Base-by-base conservation (phyloP, 177 flowering plant species). In the Vitis hybrid region DNA sequence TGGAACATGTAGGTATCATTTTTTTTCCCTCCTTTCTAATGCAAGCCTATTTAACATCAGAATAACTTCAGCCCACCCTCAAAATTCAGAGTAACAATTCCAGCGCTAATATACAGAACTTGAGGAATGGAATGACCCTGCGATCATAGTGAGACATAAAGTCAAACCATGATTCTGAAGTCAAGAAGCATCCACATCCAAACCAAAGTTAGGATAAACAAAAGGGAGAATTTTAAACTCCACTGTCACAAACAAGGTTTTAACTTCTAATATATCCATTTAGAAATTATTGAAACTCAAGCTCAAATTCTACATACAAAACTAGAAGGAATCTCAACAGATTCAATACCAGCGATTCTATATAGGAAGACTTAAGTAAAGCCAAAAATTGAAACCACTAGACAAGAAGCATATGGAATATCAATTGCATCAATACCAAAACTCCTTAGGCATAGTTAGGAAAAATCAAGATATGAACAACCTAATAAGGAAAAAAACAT, bases 81-180 rank as follows among this genome's bases (percentile, higher is more conserved):
- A 69, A 58, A 55, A 70, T 46, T 72, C 65, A 74, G 41, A 60
- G 67, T 63, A 71, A 68, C 30, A 73, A 77, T 64, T 73, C 80
- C 83, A 69, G 81, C 65, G 58, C 65, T 66, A 66, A 74, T 61
- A 76, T 55, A 73, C 72, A 64, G 58, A 71, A 69, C 77, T 71
- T 66, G 77, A 70, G 73, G 76, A 48, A 74, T 68, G 54, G 63
- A 69, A 73, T 35, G 72, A 76, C 77, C 87, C 90, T 83, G 84
- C 86, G 80, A 86, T 74, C 79, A 80, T 74, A 79, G 78, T 72
- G 62, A 78, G 78, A 80, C 75, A 76, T 56, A 48, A 64, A 70
- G 73, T 75, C 76, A 81, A 78, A 74, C 73, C 77, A 71, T 70
- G 70, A 73, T 64, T 68, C 73, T 50, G 32, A 66, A 41, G 69